These are phyloP conservation scores for Straminergon stramineum DNA, from an alignment of 225 moss, liverwort and hornwort species.

Conservation along the genomic window DNA sequence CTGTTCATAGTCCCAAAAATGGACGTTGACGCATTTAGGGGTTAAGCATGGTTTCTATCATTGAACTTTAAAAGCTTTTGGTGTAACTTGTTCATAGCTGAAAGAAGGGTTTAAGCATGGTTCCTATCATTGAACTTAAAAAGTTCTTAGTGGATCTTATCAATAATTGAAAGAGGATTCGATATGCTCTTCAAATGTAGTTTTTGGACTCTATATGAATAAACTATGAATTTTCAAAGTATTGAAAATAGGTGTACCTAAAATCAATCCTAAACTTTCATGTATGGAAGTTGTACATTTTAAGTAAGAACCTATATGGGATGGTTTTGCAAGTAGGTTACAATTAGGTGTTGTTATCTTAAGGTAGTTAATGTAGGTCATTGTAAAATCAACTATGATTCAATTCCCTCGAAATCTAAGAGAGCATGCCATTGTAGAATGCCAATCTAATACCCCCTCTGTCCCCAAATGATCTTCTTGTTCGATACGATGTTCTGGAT, in stretches of 20 bases:
- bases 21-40: too few species aligned
- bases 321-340: not conserved
- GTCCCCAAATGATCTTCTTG: too few species aligned
- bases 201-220: not conserved
- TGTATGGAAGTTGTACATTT: not conserved
- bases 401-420: not conserved
- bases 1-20: too few species aligned
- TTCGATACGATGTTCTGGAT: too few species aligned
- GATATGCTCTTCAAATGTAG: fast-evolving
- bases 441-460: not conserved
- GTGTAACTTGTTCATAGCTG: too few species aligned
- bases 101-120: not conserved
- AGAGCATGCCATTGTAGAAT: not conserved
- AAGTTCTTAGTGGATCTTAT: not conserved
- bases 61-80: not conserved
- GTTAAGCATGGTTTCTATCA: not conserved
- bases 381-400: fast-evolving
- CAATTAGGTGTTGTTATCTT: not conserved
- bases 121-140: not conserved
- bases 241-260: fast-evolving
- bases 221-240: not conserved
- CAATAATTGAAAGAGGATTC: not conserved
- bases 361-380: fast-evolving
- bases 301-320: too few species aligned
- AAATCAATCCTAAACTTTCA: not conserved